Evolutionary conservation across 1,284 basidiomycete genomes (phyloP).

Genomic region (Ceratobasidium sp.): DNA sequence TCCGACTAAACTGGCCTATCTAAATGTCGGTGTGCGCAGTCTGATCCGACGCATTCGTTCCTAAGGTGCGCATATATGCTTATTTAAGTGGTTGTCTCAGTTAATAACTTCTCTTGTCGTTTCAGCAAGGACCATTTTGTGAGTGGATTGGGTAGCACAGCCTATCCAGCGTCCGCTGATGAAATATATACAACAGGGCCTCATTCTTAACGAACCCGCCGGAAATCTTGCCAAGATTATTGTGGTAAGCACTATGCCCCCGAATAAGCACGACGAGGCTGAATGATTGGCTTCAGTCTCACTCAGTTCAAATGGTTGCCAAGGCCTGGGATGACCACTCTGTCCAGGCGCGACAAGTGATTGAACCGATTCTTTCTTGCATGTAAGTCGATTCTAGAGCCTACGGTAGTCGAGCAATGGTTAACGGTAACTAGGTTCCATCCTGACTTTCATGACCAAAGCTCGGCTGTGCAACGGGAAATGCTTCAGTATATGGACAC

Average conservation of each 20-base stretch:
- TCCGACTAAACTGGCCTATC: not conserved
- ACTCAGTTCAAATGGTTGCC: slow-evolving; percentile 68
- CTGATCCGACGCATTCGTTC: slow-evolving; percentile 86
- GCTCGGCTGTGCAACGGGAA: slow-evolving; percentile 75
- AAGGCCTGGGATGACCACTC: slow-evolving; percentile 84
- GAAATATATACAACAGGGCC: slow-evolving; percentile 55
- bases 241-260: slow-evolving; percentile 55
- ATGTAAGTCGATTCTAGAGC: slow-evolving; percentile 56
- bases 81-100: no score
- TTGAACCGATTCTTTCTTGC: slow-evolving; percentile 75
- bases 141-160: slow-evolving; percentile 46
- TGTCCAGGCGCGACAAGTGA: slow-evolving; percentile 63
- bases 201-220: slow-evolving; percentile 81
- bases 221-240: slow-evolving; percentile 75
- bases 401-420: slow-evolving; percentile 7
- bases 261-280: slow-evolving; percentile 35
- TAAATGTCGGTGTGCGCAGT: slow-evolving; percentile 52
- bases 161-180: not conserved
- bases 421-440: slow-evolving; percentile 65
- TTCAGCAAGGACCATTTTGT: slow-evolving; percentile 76
- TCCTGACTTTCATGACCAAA: slow-evolving; percentile 77
- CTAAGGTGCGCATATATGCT: slow-evolving; percentile 51
- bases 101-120: slow-evolving; percentile 45
- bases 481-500: slow-evolving; percentile 62
- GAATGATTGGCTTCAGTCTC: slow-evolving; percentile 50